phyloP scores from a whole-genome alignment of 2,329 filamentous ascomycete species.

The Sclerotinia sclerotiorum region DNA sequence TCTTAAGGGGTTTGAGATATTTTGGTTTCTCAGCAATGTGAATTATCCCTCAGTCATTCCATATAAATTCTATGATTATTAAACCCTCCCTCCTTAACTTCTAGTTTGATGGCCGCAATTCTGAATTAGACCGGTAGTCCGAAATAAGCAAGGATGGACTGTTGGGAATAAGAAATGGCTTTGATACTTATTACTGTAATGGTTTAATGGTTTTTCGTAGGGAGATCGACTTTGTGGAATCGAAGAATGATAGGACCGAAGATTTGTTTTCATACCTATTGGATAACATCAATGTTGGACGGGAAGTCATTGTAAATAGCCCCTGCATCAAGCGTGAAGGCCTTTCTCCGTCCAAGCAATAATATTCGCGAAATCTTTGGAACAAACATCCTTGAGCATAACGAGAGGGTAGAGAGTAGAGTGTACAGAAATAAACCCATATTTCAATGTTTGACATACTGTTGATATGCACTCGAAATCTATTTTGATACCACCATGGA shows the following conservation, averaged over 20 bases:
- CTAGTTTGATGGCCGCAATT: background rate
- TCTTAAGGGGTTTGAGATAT: background rate
- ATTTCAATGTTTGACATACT: constrained; percentile 9
- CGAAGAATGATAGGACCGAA: background rate
- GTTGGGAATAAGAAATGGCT: no score
- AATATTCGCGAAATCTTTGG: background rate
- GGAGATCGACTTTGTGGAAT: background rate
- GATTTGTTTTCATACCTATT: background rate
- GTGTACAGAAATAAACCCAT: background rate
- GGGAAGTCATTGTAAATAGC: background rate
- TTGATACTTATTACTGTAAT: background rate
- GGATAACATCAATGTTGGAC: background rate
- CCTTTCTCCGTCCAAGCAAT: background rate
- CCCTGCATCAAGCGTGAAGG: constrained; percentile 10
- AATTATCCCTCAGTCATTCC: background rate
- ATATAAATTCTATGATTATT: no score
- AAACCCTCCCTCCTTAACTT: no score
- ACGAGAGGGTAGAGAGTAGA: no score
- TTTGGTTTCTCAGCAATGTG: constrained; percentile 2
- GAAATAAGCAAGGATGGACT: background rate
- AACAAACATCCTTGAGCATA: background rate
- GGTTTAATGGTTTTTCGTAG: background rate
- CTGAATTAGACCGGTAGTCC: background rate
- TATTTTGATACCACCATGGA: background rate
- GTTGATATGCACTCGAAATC: background rate